Evolutionary conservation across 306 rosid species (phyloP), one percentile per base, ranked within the genome.

Genomic region (Citrullus colocynthis): DNA sequence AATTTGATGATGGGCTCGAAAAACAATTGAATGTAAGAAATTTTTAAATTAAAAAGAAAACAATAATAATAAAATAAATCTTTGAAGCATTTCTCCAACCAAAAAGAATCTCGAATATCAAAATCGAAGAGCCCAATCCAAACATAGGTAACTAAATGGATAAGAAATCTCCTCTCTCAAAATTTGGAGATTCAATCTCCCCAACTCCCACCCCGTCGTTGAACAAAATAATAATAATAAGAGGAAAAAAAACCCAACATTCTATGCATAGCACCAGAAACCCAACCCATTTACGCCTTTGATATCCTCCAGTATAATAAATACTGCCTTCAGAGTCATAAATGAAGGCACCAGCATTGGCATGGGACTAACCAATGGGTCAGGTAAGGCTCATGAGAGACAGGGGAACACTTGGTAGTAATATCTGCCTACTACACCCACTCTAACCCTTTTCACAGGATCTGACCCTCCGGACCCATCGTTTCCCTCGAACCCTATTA

Each of bases 311-410:
- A 73, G 49, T 4, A n/a, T 18, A 69, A 78, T 82, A 61, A 82
- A 78, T 82, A 54, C 28, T 28, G 44, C 15, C 14, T 4, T 71
- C 62, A 70, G 78, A 83, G 49, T 51, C 54, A 80, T 83, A 70
- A 80, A 80, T 77, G 78, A 74, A 64, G 59, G 37, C 77, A 44
- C 70, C 80, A 65, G 14, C 70, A 41, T 7, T 62, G 42, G 55
- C 37, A 55, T 6, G 80, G 52, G 49, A 20, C 61, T 32, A 32
- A 15, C 28, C 59, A 32, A 73, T 73, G 44, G 44, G 41, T 28
- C 77, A 51, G 76, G 39, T 24, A 59, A 49, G 76, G 13, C 76
- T 72, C 28, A 52, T 52, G 15, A 72, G 76, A 72, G 60, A 49
- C 13, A 18, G 76, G 56, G 75, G 17, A 73, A 32, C 8, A 73